Percentiles rank a stretch among this genome's conserved stretches.
These are phyloP conservation scores for Cryptococcus jaspeensis DNA, from an alignment of 1,284 basidiomycete genomes.

Conservation along the genomic window DNA sequence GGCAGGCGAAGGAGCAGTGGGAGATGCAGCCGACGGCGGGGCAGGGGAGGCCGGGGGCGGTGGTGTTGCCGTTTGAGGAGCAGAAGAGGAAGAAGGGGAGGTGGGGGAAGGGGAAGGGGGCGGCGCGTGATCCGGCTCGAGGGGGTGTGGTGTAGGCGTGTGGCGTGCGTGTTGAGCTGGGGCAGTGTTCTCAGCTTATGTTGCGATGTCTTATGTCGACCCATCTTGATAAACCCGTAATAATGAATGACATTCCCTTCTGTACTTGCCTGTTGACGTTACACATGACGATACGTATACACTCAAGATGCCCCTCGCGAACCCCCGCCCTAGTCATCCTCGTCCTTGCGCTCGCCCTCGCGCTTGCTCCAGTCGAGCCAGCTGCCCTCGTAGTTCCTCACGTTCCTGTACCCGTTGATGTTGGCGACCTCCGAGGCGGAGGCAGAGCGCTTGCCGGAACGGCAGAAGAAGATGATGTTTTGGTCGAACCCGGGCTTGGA, in stretches of 20 bases:
- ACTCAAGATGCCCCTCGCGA: background rate
- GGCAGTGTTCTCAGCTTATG: no score
- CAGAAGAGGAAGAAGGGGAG: no score
- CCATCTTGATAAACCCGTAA: slow-evolving; percentile 8
- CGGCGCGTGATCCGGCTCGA: no score
- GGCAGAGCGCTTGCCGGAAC: slow-evolving; percentile 81
- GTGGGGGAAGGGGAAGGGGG: no score
- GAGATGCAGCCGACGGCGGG: no score
- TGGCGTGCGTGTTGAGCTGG: no score
- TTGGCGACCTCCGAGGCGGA: slow-evolving; percentile 81
- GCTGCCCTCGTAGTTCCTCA: slow-evolving; percentile 85
- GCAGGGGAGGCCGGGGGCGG: no score
- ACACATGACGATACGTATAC: no score
- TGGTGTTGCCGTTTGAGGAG: no score
- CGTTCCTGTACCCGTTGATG: slow-evolving; percentile 78
- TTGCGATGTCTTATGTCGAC: slow-evolving; percentile 5
- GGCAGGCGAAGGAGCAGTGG: no score
- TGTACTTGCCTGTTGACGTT: no score
- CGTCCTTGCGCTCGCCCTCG: slow-evolving; percentile 46
- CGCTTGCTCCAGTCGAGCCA: slow-evolving; percentile 88
- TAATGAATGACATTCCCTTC: background rate
- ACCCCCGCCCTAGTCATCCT: slow-evolving; percentile 15
- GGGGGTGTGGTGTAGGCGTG: no score
- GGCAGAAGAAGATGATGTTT: slow-evolving; percentile 90
- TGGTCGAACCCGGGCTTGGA: slow-evolving; percentile 73